Evolutionary conservation across 768 basidiomycete species (phyloP).

Genomic region (Lactarius tabidus): DNA sequence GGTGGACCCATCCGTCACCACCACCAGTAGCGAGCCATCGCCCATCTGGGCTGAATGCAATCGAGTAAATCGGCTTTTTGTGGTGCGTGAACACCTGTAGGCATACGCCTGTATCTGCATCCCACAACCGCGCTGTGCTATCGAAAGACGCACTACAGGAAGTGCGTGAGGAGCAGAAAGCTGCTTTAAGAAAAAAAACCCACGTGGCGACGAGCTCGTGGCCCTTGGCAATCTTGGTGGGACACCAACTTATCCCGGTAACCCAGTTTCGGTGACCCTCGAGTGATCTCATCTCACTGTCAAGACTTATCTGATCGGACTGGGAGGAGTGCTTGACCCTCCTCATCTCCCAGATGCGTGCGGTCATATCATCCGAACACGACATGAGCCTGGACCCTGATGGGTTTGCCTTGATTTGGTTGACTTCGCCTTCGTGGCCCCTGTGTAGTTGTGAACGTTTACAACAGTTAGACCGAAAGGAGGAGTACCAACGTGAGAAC

Average conservation of each 20-base stretch:
- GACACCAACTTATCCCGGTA: conserved; percentile 68
- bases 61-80: conserved; percentile 63
- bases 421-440: conserved; percentile 74
- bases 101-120: conserved; percentile 72
- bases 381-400: conserved; percentile 67
- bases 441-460: conserved; percentile 34
- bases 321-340: conserved; percentile 36
- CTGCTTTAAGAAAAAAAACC: conserved; percentile 18
- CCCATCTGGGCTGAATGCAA: conserved; percentile 74
- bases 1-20: conserved; percentile 70
- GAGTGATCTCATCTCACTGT: conserved; percentile 41
- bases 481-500: conserved; percentile 51
- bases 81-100: conserved; percentile 69
- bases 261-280: conserved; percentile 65
- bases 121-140: conserved; percentile 76
- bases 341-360: conserved; percentile 70
- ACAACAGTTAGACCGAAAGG: background rate
- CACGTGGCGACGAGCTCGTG: conserved; percentile 75
- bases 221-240: conserved; percentile 41
- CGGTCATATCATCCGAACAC: conserved; percentile 78
- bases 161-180: conserved; percentile 2
- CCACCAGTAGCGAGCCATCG: conserved; percentile 70
- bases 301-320: conserved; percentile 12
- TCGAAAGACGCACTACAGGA: conserved; percentile 70
- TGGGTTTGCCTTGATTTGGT: conserved; percentile 68